phyloP scores from a whole-genome alignment of 192 early-diverging fungal genomes.

The Chytriomyces confervae region DNA sequence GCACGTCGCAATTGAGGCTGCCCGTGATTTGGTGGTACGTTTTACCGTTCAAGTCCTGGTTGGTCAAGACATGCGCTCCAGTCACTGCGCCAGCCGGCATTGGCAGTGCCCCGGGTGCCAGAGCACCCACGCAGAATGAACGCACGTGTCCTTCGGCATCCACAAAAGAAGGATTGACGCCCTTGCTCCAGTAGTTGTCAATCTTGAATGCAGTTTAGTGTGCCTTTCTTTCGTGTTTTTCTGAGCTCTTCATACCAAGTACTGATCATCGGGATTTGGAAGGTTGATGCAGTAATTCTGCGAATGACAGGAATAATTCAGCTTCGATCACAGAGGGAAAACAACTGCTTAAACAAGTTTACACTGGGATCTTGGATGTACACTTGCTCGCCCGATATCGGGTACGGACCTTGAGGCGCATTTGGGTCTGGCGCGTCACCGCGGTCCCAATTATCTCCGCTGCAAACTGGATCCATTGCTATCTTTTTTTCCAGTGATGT shows the following conservation, averaged over 20 bases:
- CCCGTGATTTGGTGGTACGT: slow-evolving; percentile 38
- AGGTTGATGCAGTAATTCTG: slow-evolving; percentile 49
- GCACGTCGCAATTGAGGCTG: slow-evolving; percentile 28
- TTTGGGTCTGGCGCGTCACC: slow-evolving; percentile 16
- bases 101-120: slow-evolving; percentile 26
- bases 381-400: slow-evolving; percentile 37
- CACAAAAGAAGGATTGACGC: slow-evolving; percentile 36
- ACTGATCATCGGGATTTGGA: slow-evolving; percentile 31
- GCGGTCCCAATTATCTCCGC: slow-evolving; percentile 29
- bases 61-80: slow-evolving; percentile 36
- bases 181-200: slow-evolving; percentile 32
- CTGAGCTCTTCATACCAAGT: slow-evolving; percentile 18
- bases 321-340: too few species aligned
- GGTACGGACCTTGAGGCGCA: slow-evolving; percentile 28
- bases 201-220: neutral
- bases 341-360: too few species aligned
- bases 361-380: slow-evolving; percentile 39
- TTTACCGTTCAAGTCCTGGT: neutral
- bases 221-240: neutral
- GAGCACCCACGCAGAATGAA: slow-evolving; percentile 39
- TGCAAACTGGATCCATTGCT: neutral
- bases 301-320: too few species aligned
- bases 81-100: slow-evolving; percentile 33
- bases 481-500: too few species aligned
- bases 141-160: slow-evolving; percentile 43